These are phyloP conservation scores for Trichoderma atroviride DNA, from an alignment of 2,329 filamentous ascomycete species.

Conservation along the genomic window DNA sequence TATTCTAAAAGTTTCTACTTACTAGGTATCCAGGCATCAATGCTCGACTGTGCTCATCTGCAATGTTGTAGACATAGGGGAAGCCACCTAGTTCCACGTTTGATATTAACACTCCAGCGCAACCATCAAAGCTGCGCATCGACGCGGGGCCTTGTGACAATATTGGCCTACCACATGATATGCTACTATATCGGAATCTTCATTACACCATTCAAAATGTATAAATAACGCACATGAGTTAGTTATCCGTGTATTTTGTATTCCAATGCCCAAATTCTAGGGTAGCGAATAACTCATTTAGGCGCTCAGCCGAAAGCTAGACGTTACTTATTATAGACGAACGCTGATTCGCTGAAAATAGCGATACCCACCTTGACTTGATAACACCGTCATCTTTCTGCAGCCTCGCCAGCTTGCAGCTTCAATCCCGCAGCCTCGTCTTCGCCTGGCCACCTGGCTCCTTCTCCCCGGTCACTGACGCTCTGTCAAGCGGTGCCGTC, in stretches of 20 bases:
- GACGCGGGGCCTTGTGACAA: background rate
- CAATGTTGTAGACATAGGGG: background rate
- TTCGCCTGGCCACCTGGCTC: slow-evolving; percentile 19
- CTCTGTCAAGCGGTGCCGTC: background rate
- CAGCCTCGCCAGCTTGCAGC: slow-evolving; percentile 18
- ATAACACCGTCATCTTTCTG: background rate
- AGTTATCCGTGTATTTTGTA: too few relatives aligned
- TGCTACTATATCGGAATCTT: background rate
- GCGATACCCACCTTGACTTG: background rate
- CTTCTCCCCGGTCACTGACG: background rate
- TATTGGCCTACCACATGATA: background rate
- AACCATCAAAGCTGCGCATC: background rate
- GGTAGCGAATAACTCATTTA: background rate
- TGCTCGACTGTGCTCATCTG: background rate
- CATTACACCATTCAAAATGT: too few relatives aligned
- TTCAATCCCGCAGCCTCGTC: slow-evolving; percentile 7
- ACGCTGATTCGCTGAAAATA: background rate
- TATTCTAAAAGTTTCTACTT: background rate
- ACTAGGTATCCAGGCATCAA: too few relatives aligned
- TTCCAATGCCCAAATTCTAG: background rate
- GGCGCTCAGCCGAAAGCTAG: background rate
- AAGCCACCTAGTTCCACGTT: background rate
- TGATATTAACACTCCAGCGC: too few relatives aligned
- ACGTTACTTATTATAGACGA: background rate
- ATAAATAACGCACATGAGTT: background rate